Conservation (phyloP, 192 early-diverging fungal species). For the Kappamyces sp. region DNA sequence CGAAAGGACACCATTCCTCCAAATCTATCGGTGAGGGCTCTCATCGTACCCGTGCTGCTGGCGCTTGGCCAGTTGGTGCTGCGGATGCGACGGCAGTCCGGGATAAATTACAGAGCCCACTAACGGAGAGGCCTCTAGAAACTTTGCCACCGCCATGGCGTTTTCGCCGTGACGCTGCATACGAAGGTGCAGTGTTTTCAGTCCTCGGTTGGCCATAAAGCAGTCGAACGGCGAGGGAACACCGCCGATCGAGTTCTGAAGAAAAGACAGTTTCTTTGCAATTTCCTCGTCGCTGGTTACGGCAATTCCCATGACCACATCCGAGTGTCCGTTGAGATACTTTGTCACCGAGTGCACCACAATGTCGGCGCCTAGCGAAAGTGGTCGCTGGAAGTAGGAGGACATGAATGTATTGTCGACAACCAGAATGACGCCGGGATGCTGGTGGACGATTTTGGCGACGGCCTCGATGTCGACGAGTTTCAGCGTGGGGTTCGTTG, state of each 20-base stretch:
- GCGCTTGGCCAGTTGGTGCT: slow-evolving; percentile 82
- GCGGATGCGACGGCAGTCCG: slow-evolving; percentile 81
- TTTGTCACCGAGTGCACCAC: slow-evolving; percentile 93
- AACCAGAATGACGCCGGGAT: slow-evolving; percentile 71
- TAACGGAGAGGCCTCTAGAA: slow-evolving; percentile 59
- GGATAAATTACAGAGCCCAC: slow-evolving; percentile 92
- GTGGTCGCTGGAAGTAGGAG: slow-evolving; percentile 89
- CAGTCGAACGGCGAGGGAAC: slow-evolving; percentile 96
- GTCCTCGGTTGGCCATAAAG: slow-evolving; percentile 87
- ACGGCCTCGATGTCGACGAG: slow-evolving; percentile 86
- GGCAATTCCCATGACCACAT: slow-evolving; percentile 96
- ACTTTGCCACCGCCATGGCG: slow-evolving; percentile 77
- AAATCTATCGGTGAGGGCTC: slow-evolving; percentile 34
- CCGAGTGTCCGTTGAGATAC: slow-evolving; percentile 98
- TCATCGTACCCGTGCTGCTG: slow-evolving; percentile 66
- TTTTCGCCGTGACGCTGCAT: slow-evolving; percentile 87
- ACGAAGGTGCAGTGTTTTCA: slow-evolving; percentile 93
- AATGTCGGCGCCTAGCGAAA: slow-evolving; percentile 90
- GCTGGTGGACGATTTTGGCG: slow-evolving; percentile 63
- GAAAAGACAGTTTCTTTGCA: slow-evolving; percentile 71
- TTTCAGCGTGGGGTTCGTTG: slow-evolving; percentile 94
- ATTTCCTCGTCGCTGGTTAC: slow-evolving; percentile 71
- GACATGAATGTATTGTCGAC: slow-evolving; percentile 99
- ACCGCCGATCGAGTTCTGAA: slow-evolving; percentile 97
- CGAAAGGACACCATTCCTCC: slow-evolving; percentile 97